Evolutionary conservation across 768 basidiomycete species (phyloP), one percentile per base, ranked within the genome.

Genomic region (Panaeolus papilionaceus): DNA sequence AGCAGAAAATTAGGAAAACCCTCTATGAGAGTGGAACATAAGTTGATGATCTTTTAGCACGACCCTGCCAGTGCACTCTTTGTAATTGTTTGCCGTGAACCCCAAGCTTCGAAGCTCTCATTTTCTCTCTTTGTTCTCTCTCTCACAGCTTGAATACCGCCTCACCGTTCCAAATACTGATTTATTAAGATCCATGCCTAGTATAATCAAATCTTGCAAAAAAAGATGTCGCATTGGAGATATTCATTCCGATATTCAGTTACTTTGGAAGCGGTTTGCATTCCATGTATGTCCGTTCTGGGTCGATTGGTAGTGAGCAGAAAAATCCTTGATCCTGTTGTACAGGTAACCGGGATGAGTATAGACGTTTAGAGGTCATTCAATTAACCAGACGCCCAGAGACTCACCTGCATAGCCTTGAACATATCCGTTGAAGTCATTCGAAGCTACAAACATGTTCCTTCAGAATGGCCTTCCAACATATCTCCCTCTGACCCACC

Each of bases 281-380:
- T 71, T 89, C 86, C 79, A 92, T 90, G 70, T 92, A 79, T 26
- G 89, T 90, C 75, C 81, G 84, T 64, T 79, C 75, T 7, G 89
- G 91, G 73, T 93, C 87, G 73, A 87, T 87, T 14, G 90, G 89
- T 58, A 90, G 75, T 2, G 88, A 84, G 74, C 89, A 92, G 76
- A 86, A 92, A 77, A 92, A 91, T 14, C 88, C 90, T 63, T 85
- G 80, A 12, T 84, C 82, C 90, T 92, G 66, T 47, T 3, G 66
- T 38, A 16, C 10, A 33, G 12, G n/a, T 7, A 14, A 23, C 23
- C 23, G 23, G 23, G 23, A 23, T 23, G 23, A 23, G 23, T 23
- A 23, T 23, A 23, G 23, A 23, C 23, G 23, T 7, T 10, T 16
- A 33, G 12, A 7, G 4, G 26, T 11, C 14, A 33, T 28, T 14